phyloP scores from a whole-genome alignment of 768 basidiomycete genomes.

The Pisolithus tinctorius region DNA sequence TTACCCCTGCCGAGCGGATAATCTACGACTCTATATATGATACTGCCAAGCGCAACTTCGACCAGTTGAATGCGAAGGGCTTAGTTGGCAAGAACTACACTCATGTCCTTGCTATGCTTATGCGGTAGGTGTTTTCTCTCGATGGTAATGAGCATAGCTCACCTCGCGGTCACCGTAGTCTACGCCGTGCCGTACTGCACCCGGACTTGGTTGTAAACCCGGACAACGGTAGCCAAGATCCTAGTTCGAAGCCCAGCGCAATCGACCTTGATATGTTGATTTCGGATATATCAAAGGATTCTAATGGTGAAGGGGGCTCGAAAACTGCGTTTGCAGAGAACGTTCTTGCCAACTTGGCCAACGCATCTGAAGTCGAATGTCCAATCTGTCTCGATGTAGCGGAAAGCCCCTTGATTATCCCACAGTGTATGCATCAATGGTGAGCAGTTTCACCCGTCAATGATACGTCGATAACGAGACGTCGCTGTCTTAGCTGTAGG shows the following conservation, averaged over 20 bases:
- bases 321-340: slow-evolving; percentile 51
- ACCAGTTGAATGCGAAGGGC: slow-evolving; percentile 73
- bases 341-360: slow-evolving; percentile 53
- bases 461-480: neutral
- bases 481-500: slow-evolving; percentile 57
- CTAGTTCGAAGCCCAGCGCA: slow-evolving; percentile 29
- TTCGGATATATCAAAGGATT: slow-evolving; percentile 39
- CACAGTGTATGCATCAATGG: slow-evolving; percentile 74
- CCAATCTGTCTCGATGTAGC: slow-evolving; percentile 77
- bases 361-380: slow-evolving; percentile 59
- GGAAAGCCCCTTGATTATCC: slow-evolving; percentile 63
- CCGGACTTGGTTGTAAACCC: slow-evolving; percentile 70
- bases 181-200: slow-evolving; percentile 90
- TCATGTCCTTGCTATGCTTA: slow-evolving; percentile 89
- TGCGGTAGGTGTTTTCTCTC: slow-evolving; percentile 52
- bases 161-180: slow-evolving; percentile 33
- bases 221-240: slow-evolving; percentile 33
- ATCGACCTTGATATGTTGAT: slow-evolving; percentile 58
- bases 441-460: slow-evolving; percentile 21
- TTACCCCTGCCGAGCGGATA: slow-evolving; percentile 73
- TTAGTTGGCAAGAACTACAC: slow-evolving; percentile 75
- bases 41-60: slow-evolving; percentile 74
- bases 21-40: slow-evolving; percentile 86
- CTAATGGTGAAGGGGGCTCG: slow-evolving; percentile 15
- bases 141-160: neutral